phyloP scores from a whole-genome alignment of 495 filamentous ascomycete species.

The Niebla homalea region DNA sequence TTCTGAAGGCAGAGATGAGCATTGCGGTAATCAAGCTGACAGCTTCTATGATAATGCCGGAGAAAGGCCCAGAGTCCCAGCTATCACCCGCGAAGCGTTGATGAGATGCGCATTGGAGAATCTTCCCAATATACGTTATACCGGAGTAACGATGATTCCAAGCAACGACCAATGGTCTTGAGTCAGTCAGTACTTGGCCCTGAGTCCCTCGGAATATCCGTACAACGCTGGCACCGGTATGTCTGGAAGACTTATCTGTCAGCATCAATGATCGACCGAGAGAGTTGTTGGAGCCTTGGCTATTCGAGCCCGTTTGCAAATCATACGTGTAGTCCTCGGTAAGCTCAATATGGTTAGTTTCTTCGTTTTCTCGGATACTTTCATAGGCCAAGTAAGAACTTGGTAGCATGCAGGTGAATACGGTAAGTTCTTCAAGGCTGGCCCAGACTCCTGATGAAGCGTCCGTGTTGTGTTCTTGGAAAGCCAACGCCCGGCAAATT shows the following conservation, averaged over 20 bases:
- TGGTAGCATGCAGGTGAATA: constrained; percentile 61
- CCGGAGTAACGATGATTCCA: constrained; percentile 67
- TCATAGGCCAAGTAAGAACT: constrained; percentile 53
- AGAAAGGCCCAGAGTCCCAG: constrained; percentile 20
- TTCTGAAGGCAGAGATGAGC: constrained; percentile 32
- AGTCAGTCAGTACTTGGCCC: constrained; percentile 58
- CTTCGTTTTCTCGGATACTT: constrained; percentile 70
- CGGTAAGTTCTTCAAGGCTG: constrained; percentile 48
- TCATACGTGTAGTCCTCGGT: constrained; percentile 21
- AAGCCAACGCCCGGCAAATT: constrained; percentile 41
- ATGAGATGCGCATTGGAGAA: constrained; percentile 42
- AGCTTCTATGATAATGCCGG: constrained; percentile 46
- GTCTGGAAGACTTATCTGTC: background rate
- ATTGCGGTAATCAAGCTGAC: constrained; percentile 46
- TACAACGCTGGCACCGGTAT: constrained; percentile 16
- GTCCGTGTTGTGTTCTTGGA: constrained; percentile 32
- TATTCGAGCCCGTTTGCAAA: background rate
- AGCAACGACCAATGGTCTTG: constrained; percentile 47
- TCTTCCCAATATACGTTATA: constrained; percentile 60
- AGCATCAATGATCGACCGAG: background rate
- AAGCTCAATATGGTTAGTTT: constrained; percentile 52
- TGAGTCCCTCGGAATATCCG: constrained; percentile 45
- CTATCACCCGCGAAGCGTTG: constrained; percentile 28
- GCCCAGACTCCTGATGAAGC: constrained; percentile 29
- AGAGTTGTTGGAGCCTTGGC: background rate